phyloP scores from a whole-genome alignment of 768 basidiomycete genomes.

The Lyophyllum shimeji region DNA sequence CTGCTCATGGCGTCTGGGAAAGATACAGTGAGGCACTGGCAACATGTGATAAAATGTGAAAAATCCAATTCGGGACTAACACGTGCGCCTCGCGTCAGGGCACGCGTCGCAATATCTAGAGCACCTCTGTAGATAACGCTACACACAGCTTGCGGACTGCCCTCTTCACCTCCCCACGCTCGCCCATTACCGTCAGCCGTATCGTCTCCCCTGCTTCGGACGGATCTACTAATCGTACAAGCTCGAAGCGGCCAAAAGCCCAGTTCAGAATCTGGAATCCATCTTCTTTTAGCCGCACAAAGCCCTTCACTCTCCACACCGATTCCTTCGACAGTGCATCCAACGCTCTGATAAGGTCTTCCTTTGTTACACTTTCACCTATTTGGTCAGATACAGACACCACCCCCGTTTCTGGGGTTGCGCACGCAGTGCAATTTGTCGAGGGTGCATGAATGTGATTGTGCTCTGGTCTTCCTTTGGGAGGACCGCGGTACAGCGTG shows the following conservation, averaged over 20 bases:
- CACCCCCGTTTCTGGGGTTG: conserved; percentile 4
- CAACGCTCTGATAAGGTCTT: conserved; percentile 47
- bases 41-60: conserved; percentile 29
- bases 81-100: conserved; percentile 39
- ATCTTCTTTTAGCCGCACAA: conserved; percentile 52
- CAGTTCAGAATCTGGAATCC: conserved; percentile 74
- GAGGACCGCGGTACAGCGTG: conserved; percentile 53
- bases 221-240: conserved; percentile 34
- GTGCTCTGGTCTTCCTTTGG: conserved; percentile 8
- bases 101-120: conserved; percentile 7
- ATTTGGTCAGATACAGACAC: background rate
- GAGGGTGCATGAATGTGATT: conserved; percentile 16
- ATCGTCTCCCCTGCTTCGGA: conserved; percentile 38
- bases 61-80: conserved; percentile 32
- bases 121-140: conserved; percentile 36
- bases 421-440: conserved; percentile 13
- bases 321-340: conserved; percentile 58
- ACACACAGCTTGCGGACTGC: conserved; percentile 55
- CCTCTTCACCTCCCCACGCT: conserved; percentile 73
- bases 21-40: conserved; percentile 57
- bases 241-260: conserved; percentile 89
- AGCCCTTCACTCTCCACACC: conserved; percentile 87
- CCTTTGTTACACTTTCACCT: conserved; percentile 32
- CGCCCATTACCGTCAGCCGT: conserved; percentile 88
- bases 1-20: conserved; percentile 48